A percentile compares a stretch with the other conserved stretches of the same genome.
Conservation (phyloP, 768 basidiomycete genomes). For the Naganishia kalamii region DNA sequence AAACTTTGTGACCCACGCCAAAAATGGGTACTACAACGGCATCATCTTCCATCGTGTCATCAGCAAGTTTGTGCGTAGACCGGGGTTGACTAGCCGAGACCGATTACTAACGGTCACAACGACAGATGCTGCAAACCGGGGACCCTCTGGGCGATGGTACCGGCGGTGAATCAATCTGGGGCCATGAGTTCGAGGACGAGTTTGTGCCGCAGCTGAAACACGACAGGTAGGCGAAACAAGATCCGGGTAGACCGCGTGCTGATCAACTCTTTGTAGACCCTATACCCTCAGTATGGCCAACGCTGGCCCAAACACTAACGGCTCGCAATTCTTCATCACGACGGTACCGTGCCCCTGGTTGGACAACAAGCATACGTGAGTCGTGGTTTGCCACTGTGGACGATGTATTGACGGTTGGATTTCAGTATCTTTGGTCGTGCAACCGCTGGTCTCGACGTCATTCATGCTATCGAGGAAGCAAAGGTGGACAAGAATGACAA, state of each 20-base stretch:
- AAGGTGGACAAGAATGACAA: conserved; percentile 58
- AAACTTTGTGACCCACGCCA: conserved; percentile 89
- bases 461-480: conserved; percentile 70
- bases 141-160: conserved; percentile 93
- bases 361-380: conserved; percentile 54
- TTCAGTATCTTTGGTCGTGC: conserved; percentile 91
- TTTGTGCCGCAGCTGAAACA: conserved; percentile 82
- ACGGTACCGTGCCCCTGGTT: conserved; percentile 90
- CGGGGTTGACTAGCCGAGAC: not conserved
- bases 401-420: not conserved
- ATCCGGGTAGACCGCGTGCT: too few relatives aligned
- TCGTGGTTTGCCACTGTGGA: not conserved
- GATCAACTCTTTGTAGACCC: conserved; percentile 53
- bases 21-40: conserved; percentile 84
- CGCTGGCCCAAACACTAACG: conserved; percentile 75
- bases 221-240: conserved; percentile 59
- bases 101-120: not conserved
- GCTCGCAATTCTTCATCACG: conserved; percentile 97
- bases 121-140: conserved; percentile 84
- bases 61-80: conserved; percentile 66
- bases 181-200: conserved; percentile 83
- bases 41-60: conserved; percentile 96
- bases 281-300: conserved; percentile 83
- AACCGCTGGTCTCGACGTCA: conserved; percentile 75
- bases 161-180: conserved; percentile 87